Evolutionary conservation across 495 filamentous ascomycete genomes (phyloP), one percentile per base, ranked within the genome.

Genomic region (Platismatia glauca): DNA sequence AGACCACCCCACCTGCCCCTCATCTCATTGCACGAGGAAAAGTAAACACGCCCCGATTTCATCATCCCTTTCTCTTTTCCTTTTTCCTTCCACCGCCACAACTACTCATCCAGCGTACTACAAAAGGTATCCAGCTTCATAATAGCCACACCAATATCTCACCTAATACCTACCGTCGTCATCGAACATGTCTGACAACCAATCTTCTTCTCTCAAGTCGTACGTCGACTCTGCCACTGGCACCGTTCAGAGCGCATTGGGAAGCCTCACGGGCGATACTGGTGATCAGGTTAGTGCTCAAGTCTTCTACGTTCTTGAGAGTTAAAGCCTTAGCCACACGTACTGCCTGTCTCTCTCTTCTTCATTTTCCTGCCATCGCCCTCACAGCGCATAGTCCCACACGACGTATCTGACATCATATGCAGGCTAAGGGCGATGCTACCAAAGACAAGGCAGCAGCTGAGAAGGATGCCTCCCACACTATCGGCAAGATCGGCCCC

Each of bases 211-310:
- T 65, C 77, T 89, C 71, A 81, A 91, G 80, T 88, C 89, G 58
- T 87, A 87, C 79, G 72, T 91, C 63, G 90, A 95, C 81, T 81
- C 79, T n/a, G 88, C 88, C 68, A 80, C 82, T 52, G 90, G 88
- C 61, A 72, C 83, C 46, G 84, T 84, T 58, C 90, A 96, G 75
- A 86, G 80, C 59, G 82, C 78, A 50, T 65, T 95, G 48, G 89
- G 90, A 59, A 78, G 78, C 63, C 57, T 95, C 48, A 90, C 89
- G n/a, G 93, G 93, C 74, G 86, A 76, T 74, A 77, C 78, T 12
- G 75, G 77, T 66, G 83, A 90, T 62, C 78, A 92, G 78, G 86
- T 85, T 81, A 59, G 63, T 53, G n/a, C 7, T 50, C 13, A 3
- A 27, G 24, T 50, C 43, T 57, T 38, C 38, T 4, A 29, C 57